Evolutionary conservation across 371 early-diverging fungal genomes (phyloP).

Genomic region (Mortierella sp.): DNA sequence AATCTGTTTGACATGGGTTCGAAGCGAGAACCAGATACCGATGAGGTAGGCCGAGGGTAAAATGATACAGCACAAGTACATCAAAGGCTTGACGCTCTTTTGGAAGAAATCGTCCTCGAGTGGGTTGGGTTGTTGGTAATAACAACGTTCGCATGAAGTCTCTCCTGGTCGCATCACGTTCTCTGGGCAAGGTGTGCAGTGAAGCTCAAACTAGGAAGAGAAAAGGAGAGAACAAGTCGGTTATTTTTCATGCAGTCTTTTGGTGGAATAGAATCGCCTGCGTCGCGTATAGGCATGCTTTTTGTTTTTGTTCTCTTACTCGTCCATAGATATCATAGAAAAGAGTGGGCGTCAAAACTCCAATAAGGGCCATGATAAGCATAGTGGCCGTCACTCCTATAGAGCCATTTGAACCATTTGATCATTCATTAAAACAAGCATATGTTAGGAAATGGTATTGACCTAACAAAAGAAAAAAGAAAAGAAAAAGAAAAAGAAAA

Average conservation of each 20-base stretch:
- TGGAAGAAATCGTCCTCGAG: slow-evolving; percentile 85
- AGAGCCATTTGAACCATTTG: background rate
- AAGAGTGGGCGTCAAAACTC: slow-evolving; percentile 90
- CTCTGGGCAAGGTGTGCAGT: slow-evolving; percentile 65
- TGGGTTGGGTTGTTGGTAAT: slow-evolving; percentile 75
- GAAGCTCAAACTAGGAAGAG: slow-evolving; percentile 62
- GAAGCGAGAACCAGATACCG: slow-evolving; percentile 94
- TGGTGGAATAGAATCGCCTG: background rate
- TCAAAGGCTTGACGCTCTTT: slow-evolving; percentile 83
- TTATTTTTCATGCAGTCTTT: no score
- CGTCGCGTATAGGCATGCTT: no score
- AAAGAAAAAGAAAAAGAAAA: no score
- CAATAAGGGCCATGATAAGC: slow-evolving; percentile 93
- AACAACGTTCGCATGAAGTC: slow-evolving; percentile 69
- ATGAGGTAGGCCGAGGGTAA: slow-evolving; percentile 88
- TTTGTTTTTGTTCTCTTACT: no score
- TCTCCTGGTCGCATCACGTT: slow-evolving; percentile 31
- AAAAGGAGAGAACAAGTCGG: background rate
- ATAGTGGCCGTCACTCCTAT: slow-evolving; percentile 89
- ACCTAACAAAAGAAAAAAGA: no score
- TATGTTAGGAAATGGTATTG: no score
- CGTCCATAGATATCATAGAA: slow-evolving; percentile 91
- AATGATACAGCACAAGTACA: slow-evolving; percentile 88
- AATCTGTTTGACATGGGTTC: slow-evolving; percentile 91
- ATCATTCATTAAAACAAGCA: background rate